A percentile compares a stretch with the other conserved stretches of the same genome.
phyloP scores from a whole-genome alignment of 108 stramenopile species.

The Pseudonitzschia delicatissima region DNA sequence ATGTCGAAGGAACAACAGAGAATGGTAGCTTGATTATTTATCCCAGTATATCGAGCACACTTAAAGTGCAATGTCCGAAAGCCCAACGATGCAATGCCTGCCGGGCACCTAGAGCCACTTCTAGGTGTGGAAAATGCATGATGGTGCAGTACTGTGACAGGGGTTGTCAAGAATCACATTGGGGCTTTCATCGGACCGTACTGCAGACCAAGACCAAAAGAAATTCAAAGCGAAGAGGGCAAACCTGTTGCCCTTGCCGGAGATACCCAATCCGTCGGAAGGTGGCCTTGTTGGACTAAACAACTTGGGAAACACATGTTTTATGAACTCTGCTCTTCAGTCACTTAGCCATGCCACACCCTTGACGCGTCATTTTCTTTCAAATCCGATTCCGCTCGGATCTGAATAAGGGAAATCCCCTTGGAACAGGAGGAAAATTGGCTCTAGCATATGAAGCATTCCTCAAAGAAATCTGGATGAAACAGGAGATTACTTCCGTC shows the following conservation, averaged over 20 bases:
- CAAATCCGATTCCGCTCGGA: constrained; percentile 50
- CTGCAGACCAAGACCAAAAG: constrained; percentile 32
- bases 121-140: constrained; percentile 48
- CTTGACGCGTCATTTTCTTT: constrained; percentile 87
- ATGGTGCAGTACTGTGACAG: constrained; percentile 54
- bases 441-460: constrained; percentile 70
- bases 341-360: constrained; percentile 80
- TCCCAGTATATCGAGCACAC: neutral
- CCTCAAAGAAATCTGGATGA: constrained; percentile 75
- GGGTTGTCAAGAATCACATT: constrained; percentile 65
- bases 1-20: constrained; percentile 43
- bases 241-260: neutral
- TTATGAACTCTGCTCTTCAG: constrained; percentile 91
- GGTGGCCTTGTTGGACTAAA: constrained; percentile 77
- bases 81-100: constrained; percentile 49
- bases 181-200: constrained; percentile 54
- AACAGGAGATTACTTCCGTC: constrained; percentile 19
- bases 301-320: constrained; percentile 98
- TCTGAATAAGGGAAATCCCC: constrained; percentile 68
- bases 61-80: neutral
- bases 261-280: neutral
- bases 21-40: constrained; percentile 21
- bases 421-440: constrained; percentile 82
- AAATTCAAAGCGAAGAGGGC: constrained; percentile 12
- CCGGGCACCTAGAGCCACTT: constrained; percentile 39